phyloP scores from a whole-genome alignment of 176 grass and related monocot genomes.

The barley (Hordeum vulgare) region MorexV3_pseudomolecules_assembly NC_058521.1:47366408-47366907 shows the following conservation, averaged over 20 bases:
- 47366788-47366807: neutral
- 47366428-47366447: constrained; percentile 52
- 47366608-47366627: constrained; percentile 73
- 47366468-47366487: constrained; percentile 46
- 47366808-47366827: neutral
- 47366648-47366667: constrained; percentile 45
- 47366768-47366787: neutral
- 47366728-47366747: neutral
- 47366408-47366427: constrained; percentile 75
- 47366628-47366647: constrained; percentile 77
- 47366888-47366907: neutral
- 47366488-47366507: constrained; percentile 64
- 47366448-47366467: constrained; percentile 55
- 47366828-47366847: neutral
- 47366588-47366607: constrained; percentile 76
- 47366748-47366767: neutral
- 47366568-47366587: constrained; percentile 74
- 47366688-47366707: neutral
- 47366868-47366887: neutral
- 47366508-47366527: constrained; percentile 71
- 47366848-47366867: neutral
- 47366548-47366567: constrained; percentile 57
- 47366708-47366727: neutral
- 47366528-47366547: constrained; percentile 66
- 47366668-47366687: constrained; percentile 13